Evolutionary conservation across 805 yeast genomes (phyloP).

Genomic region (Torulaspora maleeae): DNA sequence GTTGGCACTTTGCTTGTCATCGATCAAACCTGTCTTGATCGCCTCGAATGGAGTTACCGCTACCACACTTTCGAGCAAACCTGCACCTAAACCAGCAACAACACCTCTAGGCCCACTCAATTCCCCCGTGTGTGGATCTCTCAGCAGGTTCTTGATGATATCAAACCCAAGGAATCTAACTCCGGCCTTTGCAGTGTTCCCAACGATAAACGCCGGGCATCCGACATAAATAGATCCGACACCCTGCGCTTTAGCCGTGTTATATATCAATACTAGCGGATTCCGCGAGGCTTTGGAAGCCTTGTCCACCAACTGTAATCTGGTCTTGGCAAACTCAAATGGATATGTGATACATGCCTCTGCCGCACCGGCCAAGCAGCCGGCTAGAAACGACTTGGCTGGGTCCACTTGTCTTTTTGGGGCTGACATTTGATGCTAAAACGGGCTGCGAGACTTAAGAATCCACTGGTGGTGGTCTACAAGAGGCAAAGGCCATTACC

Average conservation of each 20-base stretch:
- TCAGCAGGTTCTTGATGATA: slow-evolving; percentile 67
- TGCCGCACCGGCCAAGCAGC: slow-evolving; percentile 94
- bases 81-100: slow-evolving; percentile 96
- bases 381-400: slow-evolving; percentile 80
- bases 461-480: not conserved
- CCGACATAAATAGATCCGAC: slow-evolving; percentile 79
- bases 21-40: slow-evolving; percentile 91
- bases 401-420: slow-evolving; percentile 52
- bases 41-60: slow-evolving; percentile 98
- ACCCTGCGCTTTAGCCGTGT: slow-evolving; percentile 75
- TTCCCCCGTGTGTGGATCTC: slow-evolving; percentile 76
- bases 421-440: slow-evolving; percentile 2
- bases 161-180: slow-evolving; percentile 92
- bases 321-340: slow-evolving; percentile 93
- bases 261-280: slow-evolving; percentile 75
- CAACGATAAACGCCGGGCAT: slow-evolving; percentile 93
- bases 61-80: slow-evolving; percentile 80
- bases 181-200: slow-evolving; percentile 95
- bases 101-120: slow-evolving; percentile 88
- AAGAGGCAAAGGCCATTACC: not conserved
- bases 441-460: not conserved
- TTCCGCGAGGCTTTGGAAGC: slow-evolving; percentile 64
- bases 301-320: slow-evolving; percentile 77
- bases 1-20: slow-evolving; percentile 71
- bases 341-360: slow-evolving; percentile 93